These are phyloP conservation scores for Fraxinus dipetala DNA, from an alignment of 305 asterid species.

Conservation along the genomic window DNA sequence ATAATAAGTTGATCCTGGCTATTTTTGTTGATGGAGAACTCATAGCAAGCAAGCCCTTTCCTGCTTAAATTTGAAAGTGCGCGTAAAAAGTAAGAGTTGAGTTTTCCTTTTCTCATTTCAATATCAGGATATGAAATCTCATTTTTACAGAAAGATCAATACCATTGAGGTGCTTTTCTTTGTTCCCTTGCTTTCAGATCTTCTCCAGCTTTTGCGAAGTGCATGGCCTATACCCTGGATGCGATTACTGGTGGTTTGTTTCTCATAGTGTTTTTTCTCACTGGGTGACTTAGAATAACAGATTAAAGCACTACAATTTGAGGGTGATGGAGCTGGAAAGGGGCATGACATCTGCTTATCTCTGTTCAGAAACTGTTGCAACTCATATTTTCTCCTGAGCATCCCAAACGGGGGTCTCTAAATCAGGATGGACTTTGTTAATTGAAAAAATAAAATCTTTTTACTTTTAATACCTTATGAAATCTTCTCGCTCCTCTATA, in stretches of 20 bases:
- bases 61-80: background rate
- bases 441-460: background rate
- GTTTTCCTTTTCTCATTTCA: background rate
- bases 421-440: constrained; percentile 18
- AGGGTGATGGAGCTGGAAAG: constrained; percentile 40
- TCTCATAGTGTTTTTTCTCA: constrained; percentile 48
- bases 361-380: constrained; percentile 48
- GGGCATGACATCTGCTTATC: constrained; percentile 44
- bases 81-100: background rate
- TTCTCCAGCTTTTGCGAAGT: constrained; percentile 82
- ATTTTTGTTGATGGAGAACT: background rate
- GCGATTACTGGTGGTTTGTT: constrained; percentile 43
- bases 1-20: background rate
- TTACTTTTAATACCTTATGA: constrained; percentile 54
- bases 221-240: constrained; percentile 69
- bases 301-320: constrained; percentile 38
- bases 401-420: constrained; percentile 5
- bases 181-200: constrained; percentile 50
- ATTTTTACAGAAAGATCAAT: constrained; percentile 17
- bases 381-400: constrained; percentile 75
- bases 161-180: constrained; percentile 76
- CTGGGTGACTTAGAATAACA: constrained; percentile 31
- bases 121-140: background rate
- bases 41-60: background rate
- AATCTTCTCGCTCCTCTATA: constrained; percentile 74